Percentiles rank a stretch among this genome's conserved stretches.
Conservation (phyloP, 2,329 filamentous ascomycete genomes). For the Aspergillus quadricinctus region DNA sequence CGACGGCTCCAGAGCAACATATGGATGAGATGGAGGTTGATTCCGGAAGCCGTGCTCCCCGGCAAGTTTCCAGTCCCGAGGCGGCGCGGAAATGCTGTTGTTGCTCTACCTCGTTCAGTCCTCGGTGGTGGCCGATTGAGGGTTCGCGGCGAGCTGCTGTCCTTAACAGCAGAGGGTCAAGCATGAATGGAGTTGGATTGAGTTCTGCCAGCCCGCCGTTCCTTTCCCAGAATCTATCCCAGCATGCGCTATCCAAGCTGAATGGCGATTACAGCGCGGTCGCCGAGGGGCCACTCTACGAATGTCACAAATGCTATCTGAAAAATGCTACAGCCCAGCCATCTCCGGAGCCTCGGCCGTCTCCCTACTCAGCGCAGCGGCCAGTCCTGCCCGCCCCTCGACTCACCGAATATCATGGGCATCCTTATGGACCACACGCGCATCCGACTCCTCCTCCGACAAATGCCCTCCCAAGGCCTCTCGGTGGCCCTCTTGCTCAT, state of each 20-base stretch:
- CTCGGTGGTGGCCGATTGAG: slow-evolving; percentile 60
- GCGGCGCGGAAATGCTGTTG: slow-evolving; percentile 34
- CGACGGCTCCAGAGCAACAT: slow-evolving; percentile 17
- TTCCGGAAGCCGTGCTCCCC: slow-evolving; percentile 20
- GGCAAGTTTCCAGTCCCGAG: slow-evolving; percentile 13
- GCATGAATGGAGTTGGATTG: slow-evolving; percentile 31
- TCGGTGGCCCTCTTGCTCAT: slow-evolving; percentile 26
- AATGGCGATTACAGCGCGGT: slow-evolving; percentile 25
- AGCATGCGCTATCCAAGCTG: slow-evolving; percentile 19
- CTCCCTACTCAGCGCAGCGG: slow-evolving; percentile 31
- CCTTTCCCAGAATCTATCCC: slow-evolving; percentile 22
- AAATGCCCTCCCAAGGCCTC: slow-evolving; percentile 25
- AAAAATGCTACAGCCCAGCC: slow-evolving; percentile 38
- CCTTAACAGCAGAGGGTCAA: slow-evolving; percentile 43
- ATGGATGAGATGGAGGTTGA: slow-evolving; percentile 30
- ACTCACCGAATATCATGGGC: slow-evolving; percentile 26
- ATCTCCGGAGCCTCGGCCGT: slow-evolving; percentile 31
- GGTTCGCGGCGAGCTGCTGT: slow-evolving; percentile 48
- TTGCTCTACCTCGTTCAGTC: slow-evolving; percentile 39
- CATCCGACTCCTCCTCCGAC: slow-evolving; percentile 23
- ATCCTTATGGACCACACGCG: slow-evolving; percentile 27
- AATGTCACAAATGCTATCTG: slow-evolving; percentile 70
- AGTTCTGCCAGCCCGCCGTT: slow-evolving; percentile 23
- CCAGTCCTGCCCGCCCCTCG: slow-evolving; percentile 32
- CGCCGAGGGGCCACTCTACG: slow-evolving; percentile 46